Evolutionary conservation across 441 rosid species (phyloP), one percentile per base, ranked within the genome.

Genomic region (Biscutella laevigata): DNA sequence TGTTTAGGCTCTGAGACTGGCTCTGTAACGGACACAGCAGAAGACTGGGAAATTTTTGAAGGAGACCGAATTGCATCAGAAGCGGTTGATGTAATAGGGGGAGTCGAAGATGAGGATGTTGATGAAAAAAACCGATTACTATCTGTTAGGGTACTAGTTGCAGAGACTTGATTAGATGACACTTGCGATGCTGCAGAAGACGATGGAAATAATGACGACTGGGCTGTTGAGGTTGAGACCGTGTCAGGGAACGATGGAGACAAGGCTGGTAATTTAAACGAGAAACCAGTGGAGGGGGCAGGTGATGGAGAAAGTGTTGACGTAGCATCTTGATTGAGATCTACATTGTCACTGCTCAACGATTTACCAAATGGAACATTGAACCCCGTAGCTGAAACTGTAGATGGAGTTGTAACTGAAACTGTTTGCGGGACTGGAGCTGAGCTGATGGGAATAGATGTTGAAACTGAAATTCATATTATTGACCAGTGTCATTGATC

Each of bases 241-340:
- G 29, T 25, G 52, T 56, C 42, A 41, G 76, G 54, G 68, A 77
- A 65, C 37, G 79, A 71, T 32, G 77, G 58, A 64, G 76, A 66
- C 25, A 77, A 58, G 51, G 42, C 63, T 24, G 81, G 54, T 50
- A 48, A 40, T 4, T 61, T 50, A 27, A 67, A 69, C 27, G 70
- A 12, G 27, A 50, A 29, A 39, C 56, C 48, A 35, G 69, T 13
- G 53, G 71, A 24, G 15, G 61, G 27, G 39, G 12, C 44, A 60
- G 71, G 56, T 45, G 38, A 45, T 24, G 36, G 38, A 24, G 57
- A 59, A 38, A 35, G 51, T 48, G 36, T 21, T 14, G 71, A 20
- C 2, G 34, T 4, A 53, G 16, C 62, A 46, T 32, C 53, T 53
- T 61, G 58, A 61, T 48, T 61, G 42, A 61, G 52, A 55, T 61